These are phyloP conservation scores for Linum tenue DNA, from an alignment of 345 rosid genomes.

Conservation along the genomic window DNA sequence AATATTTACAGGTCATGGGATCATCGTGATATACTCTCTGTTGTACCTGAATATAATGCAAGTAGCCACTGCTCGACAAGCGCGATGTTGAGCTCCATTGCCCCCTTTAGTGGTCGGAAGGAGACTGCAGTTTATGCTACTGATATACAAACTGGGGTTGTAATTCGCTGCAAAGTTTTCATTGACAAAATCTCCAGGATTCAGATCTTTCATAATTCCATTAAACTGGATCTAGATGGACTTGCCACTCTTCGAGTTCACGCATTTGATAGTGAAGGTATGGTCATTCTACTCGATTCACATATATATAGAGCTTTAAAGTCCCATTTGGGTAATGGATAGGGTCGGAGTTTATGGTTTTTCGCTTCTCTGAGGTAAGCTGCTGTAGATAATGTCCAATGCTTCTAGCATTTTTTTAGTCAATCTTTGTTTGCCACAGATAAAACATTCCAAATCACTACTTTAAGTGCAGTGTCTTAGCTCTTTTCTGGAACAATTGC, in stretches of 20 bases:
- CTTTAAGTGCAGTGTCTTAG: neutral
- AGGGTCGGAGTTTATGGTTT: neutral
- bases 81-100: slow-evolving; percentile 72
- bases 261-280: slow-evolving; percentile 88
- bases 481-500: neutral
- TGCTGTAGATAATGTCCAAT: neutral
- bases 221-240: slow-evolving; percentile 91
- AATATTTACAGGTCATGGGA: slow-evolving; percentile 79
- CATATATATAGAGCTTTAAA: neutral
- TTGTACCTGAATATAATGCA: slow-evolving; percentile 69
- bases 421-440: neutral
- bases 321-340: neutral
- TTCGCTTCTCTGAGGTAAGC: neutral
- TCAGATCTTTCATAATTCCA: slow-evolving; percentile 83
- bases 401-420: neutral
- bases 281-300: neutral
- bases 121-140: slow-evolving; percentile 93
- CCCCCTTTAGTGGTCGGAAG: slow-evolving; percentile 62
- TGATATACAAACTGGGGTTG: slow-evolving; percentile 63
- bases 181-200: slow-evolving; percentile 82
- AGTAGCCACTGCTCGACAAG: slow-evolving; percentile 75
- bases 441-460: neutral
- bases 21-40: slow-evolving; percentile 80
- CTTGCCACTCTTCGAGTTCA: slow-evolving; percentile 85
- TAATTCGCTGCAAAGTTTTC: slow-evolving; percentile 93